Evolutionary conservation across 805 yeast species (phyloP).

Genomic region (Cyberlindnera americana): DNA sequence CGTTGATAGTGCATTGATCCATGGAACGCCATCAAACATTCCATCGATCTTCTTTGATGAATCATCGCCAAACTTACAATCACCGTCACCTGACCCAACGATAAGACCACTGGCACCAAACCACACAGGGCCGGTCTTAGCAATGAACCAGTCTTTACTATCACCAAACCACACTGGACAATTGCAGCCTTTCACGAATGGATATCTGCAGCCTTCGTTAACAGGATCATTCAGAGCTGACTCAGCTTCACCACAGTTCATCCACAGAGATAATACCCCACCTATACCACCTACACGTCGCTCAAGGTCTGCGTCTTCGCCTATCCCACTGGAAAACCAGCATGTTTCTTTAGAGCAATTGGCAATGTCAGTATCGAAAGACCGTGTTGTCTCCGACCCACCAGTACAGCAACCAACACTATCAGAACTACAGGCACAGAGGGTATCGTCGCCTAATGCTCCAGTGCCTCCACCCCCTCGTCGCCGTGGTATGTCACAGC

Average conservation of each 20-base stretch:
- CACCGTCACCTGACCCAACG: slow-evolving; percentile 29
- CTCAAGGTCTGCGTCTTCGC: slow-evolving; percentile 24
- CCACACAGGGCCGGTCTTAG: slow-evolving; percentile 24
- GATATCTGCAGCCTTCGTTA: slow-evolving; percentile 24
- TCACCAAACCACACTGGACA: slow-evolving; percentile 22
- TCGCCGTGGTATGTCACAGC: slow-evolving; percentile 36
- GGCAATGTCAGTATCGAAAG: slow-evolving; percentile 16
- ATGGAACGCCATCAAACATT: slow-evolving; percentile 61
- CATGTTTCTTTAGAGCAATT: slow-evolving; percentile 14
- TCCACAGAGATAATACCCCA: slow-evolving; percentile 4
- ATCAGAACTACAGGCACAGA: slow-evolving; percentile 7
- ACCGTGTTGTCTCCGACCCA: slow-evolving; percentile 5
- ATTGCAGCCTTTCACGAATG: too few species aligned
- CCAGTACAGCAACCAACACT: slow-evolving; percentile 10
- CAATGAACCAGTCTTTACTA: too few species aligned
- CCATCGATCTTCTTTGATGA: slow-evolving; percentile 36
- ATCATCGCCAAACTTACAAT: slow-evolving; percentile 18
- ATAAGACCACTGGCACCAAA: slow-evolving; percentile 25
- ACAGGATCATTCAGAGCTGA: slow-evolving; percentile 32
- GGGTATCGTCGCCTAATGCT: slow-evolving; percentile 13
- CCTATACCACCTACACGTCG: slow-evolving; percentile 21
- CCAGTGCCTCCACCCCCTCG: slow-evolving; percentile 37
- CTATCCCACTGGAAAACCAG: slow-evolving; percentile 15
- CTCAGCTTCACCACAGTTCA: slow-evolving; percentile 1
- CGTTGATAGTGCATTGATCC: slow-evolving; percentile 72